Evolutionary conservation across 2,329 filamentous ascomycete genomes (phyloP).

Genomic region (Onygena corvina): DNA sequence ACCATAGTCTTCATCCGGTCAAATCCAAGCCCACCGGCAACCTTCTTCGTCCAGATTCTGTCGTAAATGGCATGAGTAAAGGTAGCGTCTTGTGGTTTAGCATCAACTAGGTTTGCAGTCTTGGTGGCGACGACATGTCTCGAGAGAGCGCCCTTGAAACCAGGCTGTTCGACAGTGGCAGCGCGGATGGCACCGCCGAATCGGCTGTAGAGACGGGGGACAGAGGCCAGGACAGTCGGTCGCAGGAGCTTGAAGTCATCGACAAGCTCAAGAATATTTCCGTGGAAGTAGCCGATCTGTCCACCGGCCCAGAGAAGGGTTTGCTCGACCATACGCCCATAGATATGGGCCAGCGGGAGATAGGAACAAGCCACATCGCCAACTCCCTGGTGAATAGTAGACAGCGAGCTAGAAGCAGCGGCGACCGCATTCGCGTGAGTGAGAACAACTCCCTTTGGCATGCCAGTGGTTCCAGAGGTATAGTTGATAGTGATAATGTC

Average conservation of each 20-base stretch:
- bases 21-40: conserved; percentile 69
- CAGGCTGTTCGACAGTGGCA: conserved; percentile 64
- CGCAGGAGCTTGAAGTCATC: conserved; percentile 83
- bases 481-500: conserved; percentile 69
- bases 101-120: conserved; percentile 61
- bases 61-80: conserved; percentile 42
- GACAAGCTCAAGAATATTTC: conserved; percentile 71
- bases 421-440: conserved; percentile 72
- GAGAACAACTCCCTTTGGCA: conserved; percentile 54
- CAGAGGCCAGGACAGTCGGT: conserved; percentile 73
- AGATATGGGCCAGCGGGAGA: conserved; percentile 88
- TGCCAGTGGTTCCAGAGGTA: conserved; percentile 53
- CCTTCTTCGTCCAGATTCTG: conserved; percentile 82
- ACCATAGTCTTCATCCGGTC: conserved; percentile 62
- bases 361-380: conserved; percentile 69
- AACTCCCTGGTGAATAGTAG: conserved; percentile 40
- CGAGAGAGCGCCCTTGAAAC: conserved; percentile 69
- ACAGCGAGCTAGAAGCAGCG: conserved; percentile 51
- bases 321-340: conserved; percentile 74
- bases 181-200: conserved; percentile 74
- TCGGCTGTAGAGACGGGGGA: conserved; percentile 82
- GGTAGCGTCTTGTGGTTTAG: conserved; percentile 56
- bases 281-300: conserved; percentile 83
- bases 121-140: conserved; percentile 70
- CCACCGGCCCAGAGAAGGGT: conserved; percentile 58